Base-by-base conservation (phyloP, 768 basidiomycete genomes). In the Rhodotorula graminis region DNA sequence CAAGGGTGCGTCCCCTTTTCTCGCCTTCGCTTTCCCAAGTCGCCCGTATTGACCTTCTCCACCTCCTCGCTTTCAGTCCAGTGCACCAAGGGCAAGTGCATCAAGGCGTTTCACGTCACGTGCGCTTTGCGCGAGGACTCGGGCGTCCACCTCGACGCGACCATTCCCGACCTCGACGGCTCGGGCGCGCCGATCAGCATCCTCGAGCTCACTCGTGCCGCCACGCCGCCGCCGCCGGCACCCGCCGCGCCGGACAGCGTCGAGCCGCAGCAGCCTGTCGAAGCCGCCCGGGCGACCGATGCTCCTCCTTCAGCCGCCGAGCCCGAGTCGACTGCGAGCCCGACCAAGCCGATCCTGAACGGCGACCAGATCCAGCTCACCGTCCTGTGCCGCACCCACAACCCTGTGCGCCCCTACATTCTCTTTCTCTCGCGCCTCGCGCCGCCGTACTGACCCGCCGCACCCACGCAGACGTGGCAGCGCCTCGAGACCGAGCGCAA, bases 11-110 rank as follows among this genome's bases (percentile, higher is more conserved):
- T 84, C 66, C 19, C 27, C 21, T 3, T 40, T 23, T 40, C 8
- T 16, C 15, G 25, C 33, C 3, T 27, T 57, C 42, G 1, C 18
- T 15, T 44, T 1, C 42, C 9, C 37, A 37, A 8, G 12, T 7
- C 21, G 69, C 46, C 23, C 52, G 25, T 2, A 7, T 10, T 25
- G 21, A 50, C 60, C 33, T 11, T 21, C 2, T 10, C 25, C 19
- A 12, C 37, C 11, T n/a, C 7, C 23, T 58, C 74, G 76, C 46
- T 81, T 80, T 15, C 83, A 73, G 80, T 96, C 37, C 94, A 97
- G 79, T 97, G 94, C 80, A 91, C 91, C 25, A 92, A 91, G 81
- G 93, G 93, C 58, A 95, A 93, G 82, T 97, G 94, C 77, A 85
- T 90, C 19, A 91, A 90, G 79, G 91, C 94, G 0, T 96, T 92